phyloP scores from a whole-genome alignment of 2,329 filamentous ascomycete species.

The Penicillium sumatraense region DNA sequence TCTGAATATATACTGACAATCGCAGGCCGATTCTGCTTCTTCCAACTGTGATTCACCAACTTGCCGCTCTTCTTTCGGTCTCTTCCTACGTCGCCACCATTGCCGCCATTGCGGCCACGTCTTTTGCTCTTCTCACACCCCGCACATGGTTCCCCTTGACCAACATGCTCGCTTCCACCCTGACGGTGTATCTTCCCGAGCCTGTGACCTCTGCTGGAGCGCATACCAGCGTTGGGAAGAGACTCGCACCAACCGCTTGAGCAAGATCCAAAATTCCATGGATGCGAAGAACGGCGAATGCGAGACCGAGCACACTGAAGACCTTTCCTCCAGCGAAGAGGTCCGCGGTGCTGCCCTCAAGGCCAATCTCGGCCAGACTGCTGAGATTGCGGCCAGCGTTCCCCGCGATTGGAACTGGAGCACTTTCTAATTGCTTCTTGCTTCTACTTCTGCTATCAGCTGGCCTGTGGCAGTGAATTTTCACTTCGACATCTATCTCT shows the following conservation, averaged over 20 bases:
- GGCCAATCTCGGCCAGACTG: constrained; percentile 31
- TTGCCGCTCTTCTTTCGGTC: constrained; percentile 63
- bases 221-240: constrained; percentile 64
- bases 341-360: constrained; percentile 24
- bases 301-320: constrained; percentile 27
- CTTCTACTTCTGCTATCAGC: constrained; percentile 15
- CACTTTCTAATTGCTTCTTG: constrained; percentile 55
- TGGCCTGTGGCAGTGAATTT: constrained; percentile 18
- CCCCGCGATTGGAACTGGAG: constrained; percentile 66
- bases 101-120: constrained; percentile 70
- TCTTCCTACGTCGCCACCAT: constrained; percentile 68
- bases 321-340: constrained; percentile 25
- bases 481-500: constrained; percentile 10
- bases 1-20: constrained; percentile 19
- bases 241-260: constrained; percentile 52
- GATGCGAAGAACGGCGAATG: constrained; percentile 31
- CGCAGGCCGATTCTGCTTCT: constrained; percentile 62
- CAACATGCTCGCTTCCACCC: constrained; percentile 68
- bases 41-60: constrained; percentile 61
- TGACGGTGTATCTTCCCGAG: constrained; percentile 58
- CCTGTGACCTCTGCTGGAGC: constrained; percentile 65
- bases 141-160: constrained; percentile 62
- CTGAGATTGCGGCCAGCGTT: constrained; percentile 58
- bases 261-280: constrained; percentile 52
- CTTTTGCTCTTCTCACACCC: constrained; percentile 65